These are phyloP conservation scores for Apiospora hydei DNA, from an alignment of 2,329 filamentous ascomycete genomes.

Conservation along the genomic window DNA sequence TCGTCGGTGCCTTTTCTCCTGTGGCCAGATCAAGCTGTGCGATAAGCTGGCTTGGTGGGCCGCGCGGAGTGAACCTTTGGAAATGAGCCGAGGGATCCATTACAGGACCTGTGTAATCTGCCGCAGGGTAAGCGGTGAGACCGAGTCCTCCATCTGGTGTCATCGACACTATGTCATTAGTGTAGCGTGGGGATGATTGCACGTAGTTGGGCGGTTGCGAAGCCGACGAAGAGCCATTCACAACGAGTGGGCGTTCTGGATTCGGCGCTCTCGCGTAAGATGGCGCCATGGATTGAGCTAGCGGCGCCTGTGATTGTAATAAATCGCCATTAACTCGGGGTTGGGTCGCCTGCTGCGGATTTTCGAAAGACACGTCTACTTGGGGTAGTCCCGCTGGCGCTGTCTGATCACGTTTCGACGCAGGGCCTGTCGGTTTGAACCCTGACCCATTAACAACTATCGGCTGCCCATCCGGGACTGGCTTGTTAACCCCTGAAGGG, in stretches of 20 bases:
- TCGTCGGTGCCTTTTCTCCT: slow-evolving; percentile 49
- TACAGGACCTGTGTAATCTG: slow-evolving; percentile 30
- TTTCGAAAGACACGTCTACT: slow-evolving; percentile 45
- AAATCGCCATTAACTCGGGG: slow-evolving; percentile 31
- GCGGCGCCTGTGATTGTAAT: slow-evolving; percentile 29
- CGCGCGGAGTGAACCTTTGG: slow-evolving; percentile 45
- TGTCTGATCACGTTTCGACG: slow-evolving; percentile 36
- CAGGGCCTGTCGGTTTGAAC: slow-evolving; percentile 36
- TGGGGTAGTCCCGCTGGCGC: slow-evolving; percentile 26
- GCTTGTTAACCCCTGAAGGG: slow-evolving; percentile 43
- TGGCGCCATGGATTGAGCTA: slow-evolving; percentile 32
- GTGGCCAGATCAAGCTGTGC: slow-evolving; percentile 64
- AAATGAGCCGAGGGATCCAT: slow-evolving; percentile 28
- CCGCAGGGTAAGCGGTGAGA: slow-evolving; percentile 34
- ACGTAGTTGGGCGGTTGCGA: slow-evolving; percentile 26
- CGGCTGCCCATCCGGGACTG: slow-evolving; percentile 43
- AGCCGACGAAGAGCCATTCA: slow-evolving; percentile 52
- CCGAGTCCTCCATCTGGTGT: slow-evolving; percentile 31
- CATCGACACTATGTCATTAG: slow-evolving; percentile 42
- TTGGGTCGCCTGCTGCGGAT: slow-evolving; percentile 47
- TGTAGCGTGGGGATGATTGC: slow-evolving; percentile 33
- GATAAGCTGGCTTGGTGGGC: slow-evolving; percentile 57
- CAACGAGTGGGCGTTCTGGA: slow-evolving; percentile 57
- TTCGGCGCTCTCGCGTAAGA: slow-evolving; percentile 37
- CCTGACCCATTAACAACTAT: slow-evolving; percentile 53